A percentile compares a stretch with the other conserved stretches of the same genome.
Evolutionary conservation across 192 early-diverging fungal species (phyloP).

Genomic region (Spizellomyces punctatus): DNA sequence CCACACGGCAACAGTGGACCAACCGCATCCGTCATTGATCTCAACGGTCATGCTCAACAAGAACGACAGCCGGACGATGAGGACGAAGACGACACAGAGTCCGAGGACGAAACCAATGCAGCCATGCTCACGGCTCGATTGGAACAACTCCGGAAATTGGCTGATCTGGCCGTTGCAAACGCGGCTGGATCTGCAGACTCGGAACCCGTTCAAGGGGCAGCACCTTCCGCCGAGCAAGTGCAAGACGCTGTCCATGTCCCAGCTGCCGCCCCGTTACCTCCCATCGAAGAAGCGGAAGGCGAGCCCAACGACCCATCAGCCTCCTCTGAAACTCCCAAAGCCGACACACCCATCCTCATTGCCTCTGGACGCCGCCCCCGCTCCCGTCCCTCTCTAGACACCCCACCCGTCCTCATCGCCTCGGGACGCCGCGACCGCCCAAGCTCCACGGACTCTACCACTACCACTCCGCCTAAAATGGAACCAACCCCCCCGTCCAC

Average conservation of each 20-base stretch:
- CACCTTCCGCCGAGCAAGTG: background rate
- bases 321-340: too few relatives aligned
- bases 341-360: slow-evolving; percentile 1
- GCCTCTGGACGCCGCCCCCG: slow-evolving; percentile 7
- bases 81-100: background rate
- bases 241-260: background rate
- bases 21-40: background rate
- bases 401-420: slow-evolving; percentile 1
- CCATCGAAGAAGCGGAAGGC: background rate
- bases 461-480: background rate
- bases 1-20: background rate
- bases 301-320: background rate
- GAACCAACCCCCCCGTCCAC: background rate
- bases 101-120: background rate
- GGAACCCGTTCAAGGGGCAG: background rate
- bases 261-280: background rate
- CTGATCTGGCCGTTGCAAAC: slow-evolving; percentile 8
- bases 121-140: slow-evolving; percentile 3
- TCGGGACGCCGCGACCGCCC: slow-evolving; percentile 1
- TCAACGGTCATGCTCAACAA: background rate
- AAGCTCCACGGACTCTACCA: background rate
- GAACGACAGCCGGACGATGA: background rate
- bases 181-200: background rate
- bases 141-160: slow-evolving; percentile 10
- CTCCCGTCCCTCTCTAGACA: slow-evolving; percentile 4